Evolutionary conservation across 2,329 filamentous ascomycete genomes (phyloP).

Genomic region (Penicillium capsulatum): DNA sequence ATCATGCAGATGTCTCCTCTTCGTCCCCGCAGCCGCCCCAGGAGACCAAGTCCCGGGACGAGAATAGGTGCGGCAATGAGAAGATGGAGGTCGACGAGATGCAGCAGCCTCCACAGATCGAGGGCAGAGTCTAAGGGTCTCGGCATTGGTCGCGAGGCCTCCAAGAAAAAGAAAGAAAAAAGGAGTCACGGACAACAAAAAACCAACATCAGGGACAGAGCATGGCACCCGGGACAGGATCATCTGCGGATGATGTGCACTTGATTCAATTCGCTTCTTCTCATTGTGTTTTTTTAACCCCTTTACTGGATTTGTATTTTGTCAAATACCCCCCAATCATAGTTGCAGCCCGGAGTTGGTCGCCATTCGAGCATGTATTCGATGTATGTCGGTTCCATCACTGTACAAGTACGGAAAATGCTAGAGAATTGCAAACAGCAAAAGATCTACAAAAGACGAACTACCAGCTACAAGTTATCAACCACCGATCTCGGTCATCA

Average conservation of each 20-base stretch:
- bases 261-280: conserved; percentile 1
- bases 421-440: too few relatives aligned
- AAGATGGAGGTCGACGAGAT: conserved; percentile 8
- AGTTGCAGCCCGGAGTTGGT: conserved; percentile 15
- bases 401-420: too few relatives aligned
- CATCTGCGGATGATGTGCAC: background rate
- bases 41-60: conserved; percentile 1
- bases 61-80: conserved; percentile 22
- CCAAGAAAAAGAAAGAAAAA: too few relatives aligned
- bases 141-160: too few relatives aligned
- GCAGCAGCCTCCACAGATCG: conserved; percentile 16
- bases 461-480: too few relatives aligned
- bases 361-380: conserved; percentile 2
- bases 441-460: too few relatives aligned
- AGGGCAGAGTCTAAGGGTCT: conserved; percentile 12
- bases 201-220: too few relatives aligned
- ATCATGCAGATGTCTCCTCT: conserved; percentile 3
- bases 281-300: conserved; percentile 5
- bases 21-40: conserved; percentile 10
- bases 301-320: conserved; percentile 17
- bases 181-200: too few relatives aligned
- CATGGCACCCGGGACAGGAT: background rate
- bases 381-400: background rate
- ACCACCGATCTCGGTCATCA: conserved; percentile 9
- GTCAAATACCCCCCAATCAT: conserved; percentile 23